These are phyloP conservation scores for Ogataea methylovora DNA, from an alignment of 805 yeast genomes.

Conservation along the genomic window DNA sequence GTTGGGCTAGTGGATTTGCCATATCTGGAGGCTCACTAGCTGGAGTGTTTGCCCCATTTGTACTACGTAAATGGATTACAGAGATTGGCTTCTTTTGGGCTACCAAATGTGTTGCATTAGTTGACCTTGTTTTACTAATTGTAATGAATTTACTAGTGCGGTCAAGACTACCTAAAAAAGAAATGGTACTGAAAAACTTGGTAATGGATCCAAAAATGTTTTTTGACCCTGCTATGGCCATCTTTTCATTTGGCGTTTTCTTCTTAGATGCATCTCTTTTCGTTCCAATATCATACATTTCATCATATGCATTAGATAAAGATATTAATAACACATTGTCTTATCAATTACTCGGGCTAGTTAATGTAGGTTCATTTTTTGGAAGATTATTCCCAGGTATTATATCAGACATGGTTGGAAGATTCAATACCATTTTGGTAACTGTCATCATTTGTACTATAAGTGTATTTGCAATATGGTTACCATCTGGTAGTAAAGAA, in stretches of 20 bases:
- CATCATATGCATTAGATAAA: slow-evolving; percentile 31
- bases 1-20: slow-evolving; percentile 29
- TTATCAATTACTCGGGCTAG: slow-evolving; percentile 25
- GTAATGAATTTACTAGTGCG: not conserved
- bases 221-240: not conserved
- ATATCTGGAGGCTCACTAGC: slow-evolving; percentile 35
- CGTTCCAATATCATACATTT: slow-evolving; percentile 28
- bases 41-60: slow-evolving; percentile 31
- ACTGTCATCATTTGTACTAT: slow-evolving; percentile 25
- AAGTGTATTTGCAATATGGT: slow-evolving; percentile 26
- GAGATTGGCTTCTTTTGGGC: slow-evolving; percentile 31
- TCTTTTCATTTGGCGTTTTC: slow-evolving; percentile 27
- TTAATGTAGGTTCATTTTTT: slow-evolving; percentile 22
- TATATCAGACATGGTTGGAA: slow-evolving; percentile 28
- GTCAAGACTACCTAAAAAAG: not conserved
- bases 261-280: slow-evolving; percentile 27
- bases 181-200: not conserved
- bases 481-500: slow-evolving; percentile 26
- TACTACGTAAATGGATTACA: slow-evolving; percentile 25
- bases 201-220: not conserved
- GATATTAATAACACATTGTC: slow-evolving; percentile 29
- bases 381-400: slow-evolving; percentile 31
- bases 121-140: not conserved
- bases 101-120: slow-evolving; percentile 19
- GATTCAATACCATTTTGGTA: slow-evolving; percentile 28